A percentile compares a stretch with the other conserved stretches of the same genome.
Evolutionary conservation across 1,284 basidiomycete species (phyloP).

Genomic region (Marasmius oreades): DNA sequence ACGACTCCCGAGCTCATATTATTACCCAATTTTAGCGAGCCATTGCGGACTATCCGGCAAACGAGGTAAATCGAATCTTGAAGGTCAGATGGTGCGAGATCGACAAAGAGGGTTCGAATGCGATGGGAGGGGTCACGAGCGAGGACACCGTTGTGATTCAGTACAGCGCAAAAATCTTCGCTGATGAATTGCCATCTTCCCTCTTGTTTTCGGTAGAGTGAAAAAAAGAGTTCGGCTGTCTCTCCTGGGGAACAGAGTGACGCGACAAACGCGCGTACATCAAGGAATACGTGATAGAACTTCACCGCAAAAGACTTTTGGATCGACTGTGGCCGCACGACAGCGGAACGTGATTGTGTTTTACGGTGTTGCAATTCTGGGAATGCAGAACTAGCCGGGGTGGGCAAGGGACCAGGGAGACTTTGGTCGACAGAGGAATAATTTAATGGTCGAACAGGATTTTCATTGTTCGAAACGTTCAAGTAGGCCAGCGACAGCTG

Average conservation of each 20-base stretch:
- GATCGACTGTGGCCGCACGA: constrained; percentile 31
- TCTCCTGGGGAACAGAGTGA: constrained; percentile 88
- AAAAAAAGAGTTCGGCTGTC: constrained; percentile 91
- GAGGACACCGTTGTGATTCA: constrained; percentile 90
- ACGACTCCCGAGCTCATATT: constrained; percentile 49
- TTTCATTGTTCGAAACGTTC: constrained; percentile 48
- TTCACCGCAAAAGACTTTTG: constrained; percentile 51
- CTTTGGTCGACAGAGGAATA: constrained; percentile 33
- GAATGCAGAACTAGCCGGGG: constrained; percentile 65
- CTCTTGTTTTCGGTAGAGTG: constrained; percentile 85
- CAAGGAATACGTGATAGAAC: constrained; percentile 88
- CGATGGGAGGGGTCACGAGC: constrained; percentile 67
- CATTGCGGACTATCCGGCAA: constrained; percentile 88
- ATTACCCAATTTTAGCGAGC: constrained; percentile 74
- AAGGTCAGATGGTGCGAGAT: constrained; percentile 83
- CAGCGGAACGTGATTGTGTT: constrained; percentile 45
- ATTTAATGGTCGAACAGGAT: constrained; percentile 29
- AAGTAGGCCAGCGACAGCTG: constrained; percentile 83
- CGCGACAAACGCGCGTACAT: constrained; percentile 89
- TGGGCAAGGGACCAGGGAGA: constrained; percentile 46
- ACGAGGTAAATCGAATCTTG: constrained; percentile 84
- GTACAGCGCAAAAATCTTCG: constrained; percentile 88
- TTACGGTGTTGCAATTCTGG: constrained; percentile 50
- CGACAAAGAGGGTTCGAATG: constrained; percentile 85
- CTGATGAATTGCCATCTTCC: constrained; percentile 76